A percentile compares a stretch with the other conserved stretches of the same genome.
Evolutionary conservation across 108 stramenopile species (phyloP).

Genomic region (Epipyxis sp.): DNA sequence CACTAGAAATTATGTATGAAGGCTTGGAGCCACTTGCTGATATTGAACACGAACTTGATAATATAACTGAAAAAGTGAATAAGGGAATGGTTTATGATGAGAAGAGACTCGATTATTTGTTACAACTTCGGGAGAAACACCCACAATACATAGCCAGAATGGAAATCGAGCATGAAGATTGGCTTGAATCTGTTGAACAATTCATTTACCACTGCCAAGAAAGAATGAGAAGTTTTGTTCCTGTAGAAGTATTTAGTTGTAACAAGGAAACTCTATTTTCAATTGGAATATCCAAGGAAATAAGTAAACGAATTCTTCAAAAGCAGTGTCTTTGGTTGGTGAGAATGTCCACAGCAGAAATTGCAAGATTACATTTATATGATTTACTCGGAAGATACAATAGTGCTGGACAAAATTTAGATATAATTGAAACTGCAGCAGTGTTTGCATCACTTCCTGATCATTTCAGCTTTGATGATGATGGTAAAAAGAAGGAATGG

Average conservation of each 20-base stretch:
- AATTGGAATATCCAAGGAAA: not conserved
- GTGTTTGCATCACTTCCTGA: slow-evolving; percentile 2
- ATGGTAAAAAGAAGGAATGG: not conserved
- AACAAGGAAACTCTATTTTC: not conserved
- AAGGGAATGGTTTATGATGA: not conserved
- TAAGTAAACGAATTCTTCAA: not conserved
- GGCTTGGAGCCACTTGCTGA: too few relatives aligned
- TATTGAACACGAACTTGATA: too few relatives aligned
- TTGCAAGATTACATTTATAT: not conserved
- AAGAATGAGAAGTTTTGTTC: not conserved
- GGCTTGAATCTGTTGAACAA: not conserved
- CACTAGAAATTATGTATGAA: too few relatives aligned
- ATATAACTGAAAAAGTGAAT: too few relatives aligned
- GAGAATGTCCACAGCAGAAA: slow-evolving; percentile 14
- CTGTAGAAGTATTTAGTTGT: not conserved
- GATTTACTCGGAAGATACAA: slow-evolving; percentile 16
- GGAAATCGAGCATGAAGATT: not conserved
- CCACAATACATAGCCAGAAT: not conserved
- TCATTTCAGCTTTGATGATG: not conserved
- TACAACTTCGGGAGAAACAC: not conserved
- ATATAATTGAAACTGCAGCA: slow-evolving; percentile 19
- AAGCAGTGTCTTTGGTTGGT: slow-evolving; percentile 2
- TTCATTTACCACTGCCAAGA: not conserved
- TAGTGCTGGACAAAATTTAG: not conserved
- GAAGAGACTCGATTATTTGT: not conserved